Evolutionary conservation across 1,139 yeast genomes (phyloP).

Genomic region (Debaryomyces sp.): DNA sequence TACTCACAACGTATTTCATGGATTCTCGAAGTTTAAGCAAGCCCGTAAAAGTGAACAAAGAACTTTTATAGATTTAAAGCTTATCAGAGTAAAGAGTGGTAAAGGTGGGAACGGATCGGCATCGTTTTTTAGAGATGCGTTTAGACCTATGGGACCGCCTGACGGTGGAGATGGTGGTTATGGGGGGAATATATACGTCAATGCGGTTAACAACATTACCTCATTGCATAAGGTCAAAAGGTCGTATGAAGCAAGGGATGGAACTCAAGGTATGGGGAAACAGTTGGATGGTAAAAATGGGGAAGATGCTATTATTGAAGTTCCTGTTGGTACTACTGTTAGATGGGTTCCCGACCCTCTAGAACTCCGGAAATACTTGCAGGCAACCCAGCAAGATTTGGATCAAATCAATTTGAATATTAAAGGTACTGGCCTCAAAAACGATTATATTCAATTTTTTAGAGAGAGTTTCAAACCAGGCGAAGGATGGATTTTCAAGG

Average conservation of each 20-base stretch:
- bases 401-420: slow-evolving; percentile 33
- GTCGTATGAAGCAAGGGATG: slow-evolving; percentile 71
- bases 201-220: slow-evolving; percentile 71
- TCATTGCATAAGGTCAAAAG: slow-evolving; percentile 72
- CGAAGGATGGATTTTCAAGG: slow-evolving; percentile 86
- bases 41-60: slow-evolving; percentile 43
- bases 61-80: slow-evolving; percentile 60
- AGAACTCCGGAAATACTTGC: slow-evolving; percentile 39
- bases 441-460: slow-evolving; percentile 52
- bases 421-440: slow-evolving; percentile 20
- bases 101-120: slow-evolving; percentile 88
- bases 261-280: slow-evolving; percentile 68
- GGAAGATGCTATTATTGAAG: slow-evolving; percentile 73
- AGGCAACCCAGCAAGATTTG: slow-evolving; percentile 28
- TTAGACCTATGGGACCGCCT: slow-evolving; percentile 86
- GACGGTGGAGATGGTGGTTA: slow-evolving; percentile 98
- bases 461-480: slow-evolving; percentile 64
- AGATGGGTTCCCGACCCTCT: slow-evolving; percentile 85
- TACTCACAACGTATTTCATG: slow-evolving; percentile 41
- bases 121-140: slow-evolving; percentile 85
- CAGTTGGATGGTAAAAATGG: slow-evolving; percentile 89
- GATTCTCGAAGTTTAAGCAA: slow-evolving; percentile 28
- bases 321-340: slow-evolving; percentile 89
- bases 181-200: slow-evolving; percentile 86
- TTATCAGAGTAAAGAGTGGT: slow-evolving; percentile 74